These are phyloP conservation scores for Daedaleopsis sinensis DNA, from an alignment of 768 basidiomycete species.

Conservation along the genomic window DNA sequence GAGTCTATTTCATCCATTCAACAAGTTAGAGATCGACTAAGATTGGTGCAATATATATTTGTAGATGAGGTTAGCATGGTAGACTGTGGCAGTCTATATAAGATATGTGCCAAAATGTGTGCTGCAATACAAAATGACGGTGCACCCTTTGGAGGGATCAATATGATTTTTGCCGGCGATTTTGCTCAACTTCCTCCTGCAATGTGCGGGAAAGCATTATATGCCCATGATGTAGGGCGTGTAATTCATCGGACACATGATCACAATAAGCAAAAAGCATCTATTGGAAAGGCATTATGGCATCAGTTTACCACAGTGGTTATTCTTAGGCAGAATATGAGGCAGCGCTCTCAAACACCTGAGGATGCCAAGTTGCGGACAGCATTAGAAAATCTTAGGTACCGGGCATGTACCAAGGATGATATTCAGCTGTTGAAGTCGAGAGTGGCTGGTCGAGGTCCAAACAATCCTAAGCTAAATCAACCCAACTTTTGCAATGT, in stretches of 20 bases:
- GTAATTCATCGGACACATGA: too few relatives aligned
- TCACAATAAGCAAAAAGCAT: not conserved
- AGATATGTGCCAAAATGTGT: conserved; percentile 28
- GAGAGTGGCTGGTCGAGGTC: not conserved
- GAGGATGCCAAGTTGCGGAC: conserved; percentile 33
- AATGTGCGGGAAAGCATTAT: too few relatives aligned
- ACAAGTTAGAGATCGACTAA: not conserved
- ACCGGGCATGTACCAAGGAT: too few relatives aligned
- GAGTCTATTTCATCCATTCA: not conserved
- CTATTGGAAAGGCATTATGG: conserved; percentile 24
- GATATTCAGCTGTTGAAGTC: too few relatives aligned
- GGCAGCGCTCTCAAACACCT: conserved; percentile 16
- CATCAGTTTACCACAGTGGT: conserved; percentile 21
- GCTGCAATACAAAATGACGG: conserved; percentile 20
- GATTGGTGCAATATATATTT: conserved; percentile 41
- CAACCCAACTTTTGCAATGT: conserved; percentile 34
- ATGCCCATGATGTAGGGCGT: too few relatives aligned
- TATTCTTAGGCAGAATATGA: conserved; percentile 17
- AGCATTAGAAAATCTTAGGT: conserved; percentile 21
- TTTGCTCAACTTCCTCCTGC: conserved; percentile 29
- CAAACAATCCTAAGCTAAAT: conserved; percentile 10
- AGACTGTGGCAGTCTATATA: conserved; percentile 20
- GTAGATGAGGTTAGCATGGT: conserved; percentile 39
- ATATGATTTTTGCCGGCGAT: conserved; percentile 48
- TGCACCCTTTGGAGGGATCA: conserved; percentile 39